Conservation (phyloP, 352 stramenopile genomes). For the Phytophthora rubi region DNA sequence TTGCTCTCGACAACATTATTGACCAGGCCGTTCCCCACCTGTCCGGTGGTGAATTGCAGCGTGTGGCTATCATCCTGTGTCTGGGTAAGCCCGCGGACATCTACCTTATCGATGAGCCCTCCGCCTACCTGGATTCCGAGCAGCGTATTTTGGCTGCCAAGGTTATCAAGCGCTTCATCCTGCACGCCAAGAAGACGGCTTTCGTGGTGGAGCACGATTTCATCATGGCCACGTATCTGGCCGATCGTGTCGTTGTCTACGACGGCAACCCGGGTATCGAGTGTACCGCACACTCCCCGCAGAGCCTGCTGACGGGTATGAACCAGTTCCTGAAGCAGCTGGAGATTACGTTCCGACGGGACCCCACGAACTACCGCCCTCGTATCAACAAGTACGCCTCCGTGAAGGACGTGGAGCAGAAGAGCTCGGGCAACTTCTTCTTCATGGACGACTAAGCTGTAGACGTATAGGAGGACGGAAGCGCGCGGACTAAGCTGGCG, state of each 20-base stretch:
- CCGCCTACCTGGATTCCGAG: slow-evolving; percentile 99
- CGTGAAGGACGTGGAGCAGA: slow-evolving; percentile 98
- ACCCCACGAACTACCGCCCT: slow-evolving; percentile 98
- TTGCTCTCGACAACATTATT: slow-evolving; percentile 98
- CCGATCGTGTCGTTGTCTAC: slow-evolving; percentile 97
- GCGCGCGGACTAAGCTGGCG: slow-evolving; percentile 15
- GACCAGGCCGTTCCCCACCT: slow-evolving; percentile 98
- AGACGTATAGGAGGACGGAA: slow-evolving; percentile 26
- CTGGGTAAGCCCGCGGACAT: slow-evolving; percentile 99
- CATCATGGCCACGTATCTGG: slow-evolving; percentile 99
- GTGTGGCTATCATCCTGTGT: slow-evolving; percentile 98
- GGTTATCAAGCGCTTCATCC: slow-evolving; percentile 99
- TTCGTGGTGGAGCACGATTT: slow-evolving; percentile 99
- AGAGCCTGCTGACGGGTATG: slow-evolving; percentile 98
- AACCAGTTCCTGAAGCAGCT: slow-evolving; percentile 99
- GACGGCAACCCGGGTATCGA: slow-evolving; percentile 96
- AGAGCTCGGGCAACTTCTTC: slow-evolving; percentile 98
- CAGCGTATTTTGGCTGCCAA: slow-evolving; percentile 99
- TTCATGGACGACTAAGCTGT: slow-evolving; percentile 96
- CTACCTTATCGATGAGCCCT: slow-evolving; percentile 99
- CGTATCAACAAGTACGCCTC: slow-evolving; percentile 97
- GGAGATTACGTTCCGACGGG: slow-evolving; percentile 99
- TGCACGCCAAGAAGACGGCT: slow-evolving; percentile 99
- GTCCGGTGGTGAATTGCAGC: slow-evolving; percentile 99
- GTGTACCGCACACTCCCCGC: slow-evolving; percentile 95